Base-by-base conservation (phyloP, 805 yeast genomes). In the Metschnikowia gruessii region DNA sequence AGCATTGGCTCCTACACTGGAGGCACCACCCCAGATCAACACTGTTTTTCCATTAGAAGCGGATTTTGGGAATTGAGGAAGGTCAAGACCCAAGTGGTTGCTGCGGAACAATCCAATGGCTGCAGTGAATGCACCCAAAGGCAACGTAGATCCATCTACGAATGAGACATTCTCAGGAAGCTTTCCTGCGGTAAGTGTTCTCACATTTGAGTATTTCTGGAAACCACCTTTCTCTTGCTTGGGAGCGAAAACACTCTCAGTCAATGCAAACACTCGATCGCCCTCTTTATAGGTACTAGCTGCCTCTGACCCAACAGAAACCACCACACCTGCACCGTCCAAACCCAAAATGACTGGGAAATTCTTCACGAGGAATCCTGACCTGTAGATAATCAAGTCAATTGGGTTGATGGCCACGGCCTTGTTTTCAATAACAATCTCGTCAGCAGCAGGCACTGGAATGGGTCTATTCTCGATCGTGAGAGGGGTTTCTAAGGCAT, bases 21-120 rank as follows among this genome's bases (percentile, higher is more conserved):
- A 45, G n/a, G 52, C 46, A 10, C 52, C 52, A 11, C 52, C 52
- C 52, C 52, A 49, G n/a, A 49, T 33, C 29, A 49, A 36, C 4
- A 49, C 38, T 19, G 46, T 40, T 24, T 49, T 46, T 11, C 43
- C 43, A 17, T 40, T 43, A 18, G 26, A 15, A 7, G 30, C n/a
- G 4, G 17, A 15, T 17, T 18, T 26, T 1, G 45, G 45, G 13
- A 37, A 43, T 29, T 33, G 36, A 7, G 45, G 48, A 17, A 40
- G 34, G 13, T 40, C 48, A 12, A 48, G 45, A 19, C 22, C 24
- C 39, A 48, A 45, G 36, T 43, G 42, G 5, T 48, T 37, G 19
- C 28, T 30, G 18, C 40, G 44, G 29, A 48, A 48, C 31, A 48
- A 38, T 15, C 37, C 51, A 2, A 30, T 13, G 7, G 43, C 45